Percentiles rank a stretch among this genome's conserved stretches.
Evolutionary conservation across 495 filamentous ascomycete species (phyloP).

Genomic region (Daldinia loculata): DNA sequence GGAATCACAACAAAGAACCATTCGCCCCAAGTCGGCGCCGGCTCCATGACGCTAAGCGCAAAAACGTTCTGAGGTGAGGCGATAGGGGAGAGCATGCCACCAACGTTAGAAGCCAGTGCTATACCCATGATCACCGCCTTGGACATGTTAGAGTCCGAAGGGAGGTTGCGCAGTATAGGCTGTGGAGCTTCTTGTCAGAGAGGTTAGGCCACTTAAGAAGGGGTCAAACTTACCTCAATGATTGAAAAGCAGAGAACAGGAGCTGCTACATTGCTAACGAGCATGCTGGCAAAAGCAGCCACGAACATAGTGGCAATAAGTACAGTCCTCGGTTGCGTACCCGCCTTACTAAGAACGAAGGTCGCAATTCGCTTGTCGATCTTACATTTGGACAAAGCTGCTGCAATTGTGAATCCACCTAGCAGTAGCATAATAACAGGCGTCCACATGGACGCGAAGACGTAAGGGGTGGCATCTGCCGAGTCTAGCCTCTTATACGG

Average conservation of each 20-base stretch:
- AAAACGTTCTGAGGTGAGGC: conserved; percentile 98
- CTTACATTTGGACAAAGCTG: conserved; percentile 94
- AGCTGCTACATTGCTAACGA: conserved; percentile 97
- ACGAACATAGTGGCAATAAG: conserved; percentile 98
- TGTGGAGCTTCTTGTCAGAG: conserved; percentile 46
- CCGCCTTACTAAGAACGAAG: conserved; percentile 95
- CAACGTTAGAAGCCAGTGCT: conserved; percentile 92
- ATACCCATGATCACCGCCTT: conserved; percentile 97
- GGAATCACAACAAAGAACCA: conserved; percentile 98
- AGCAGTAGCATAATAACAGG: conserved; percentile 98
- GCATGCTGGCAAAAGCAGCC: conserved; percentile 96
- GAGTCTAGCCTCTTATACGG: conserved; percentile 74
- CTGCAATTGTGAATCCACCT: conserved; percentile 94
- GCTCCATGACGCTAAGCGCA: conserved; percentile 91
- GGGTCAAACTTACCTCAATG: conserved; percentile 69
- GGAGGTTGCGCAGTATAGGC: conserved; percentile 92
- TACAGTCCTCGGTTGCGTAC: conserved; percentile 85
- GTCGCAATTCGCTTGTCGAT: conserved; percentile 98
- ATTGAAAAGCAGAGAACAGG: conserved; percentile 99
- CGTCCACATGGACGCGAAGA: conserved; percentile 98
- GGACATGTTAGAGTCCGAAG: conserved; percentile 87
- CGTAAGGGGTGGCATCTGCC: conserved; percentile 77
- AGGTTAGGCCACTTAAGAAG: conserved; percentile 4
- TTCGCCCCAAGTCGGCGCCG: conserved; percentile 85
- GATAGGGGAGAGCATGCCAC: conserved; percentile 95